phyloP scores from a whole-genome alignment of 2,329 filamentous ascomycete genomes.

The Nemania abortiva region DNA sequence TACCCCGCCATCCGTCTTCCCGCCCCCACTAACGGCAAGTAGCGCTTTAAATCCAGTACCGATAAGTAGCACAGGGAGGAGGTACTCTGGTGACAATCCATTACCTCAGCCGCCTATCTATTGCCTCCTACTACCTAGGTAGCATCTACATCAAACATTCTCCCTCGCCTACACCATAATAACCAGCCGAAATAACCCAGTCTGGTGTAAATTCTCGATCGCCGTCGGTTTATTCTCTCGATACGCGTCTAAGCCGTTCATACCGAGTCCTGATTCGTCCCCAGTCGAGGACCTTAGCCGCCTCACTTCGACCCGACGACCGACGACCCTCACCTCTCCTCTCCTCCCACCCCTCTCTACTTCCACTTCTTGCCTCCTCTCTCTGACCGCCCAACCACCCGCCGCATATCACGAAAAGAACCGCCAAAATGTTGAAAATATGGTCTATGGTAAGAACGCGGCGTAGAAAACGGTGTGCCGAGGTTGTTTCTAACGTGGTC shows the following conservation, averaged over 20 bases:
- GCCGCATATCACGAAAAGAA: constrained; percentile 28
- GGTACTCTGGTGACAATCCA: background rate
- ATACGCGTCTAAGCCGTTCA: background rate
- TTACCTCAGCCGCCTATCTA: constrained; percentile 27
- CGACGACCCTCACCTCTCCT: too few species aligned
- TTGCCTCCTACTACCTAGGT: background rate
- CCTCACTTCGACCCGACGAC: constrained; percentile 1
- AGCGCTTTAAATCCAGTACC: background rate
- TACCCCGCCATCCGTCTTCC: constrained; percentile 37
- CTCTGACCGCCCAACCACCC: background rate
- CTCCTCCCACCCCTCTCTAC: background rate
- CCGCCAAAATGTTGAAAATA: constrained; percentile 91
- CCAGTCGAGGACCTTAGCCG: background rate
- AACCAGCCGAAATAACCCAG: constrained; percentile 9
- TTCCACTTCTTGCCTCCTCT: background rate
- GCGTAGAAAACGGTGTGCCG: background rate
- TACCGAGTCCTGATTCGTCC: background rate
- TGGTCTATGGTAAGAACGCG: constrained; percentile 91
- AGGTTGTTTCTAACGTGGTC: constrained; percentile 48
- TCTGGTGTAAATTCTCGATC: background rate
- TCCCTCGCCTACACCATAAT: background rate
- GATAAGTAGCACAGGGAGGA: too few species aligned
- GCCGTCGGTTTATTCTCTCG: background rate
- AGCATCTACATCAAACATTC: background rate
- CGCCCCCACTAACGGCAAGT: constrained; percentile 28